Percentiles rank a stretch among this genome's conserved stretches.
Conservation (phyloP, 163 green algal genomes). For the Scenedesmus sp. region DNA sequence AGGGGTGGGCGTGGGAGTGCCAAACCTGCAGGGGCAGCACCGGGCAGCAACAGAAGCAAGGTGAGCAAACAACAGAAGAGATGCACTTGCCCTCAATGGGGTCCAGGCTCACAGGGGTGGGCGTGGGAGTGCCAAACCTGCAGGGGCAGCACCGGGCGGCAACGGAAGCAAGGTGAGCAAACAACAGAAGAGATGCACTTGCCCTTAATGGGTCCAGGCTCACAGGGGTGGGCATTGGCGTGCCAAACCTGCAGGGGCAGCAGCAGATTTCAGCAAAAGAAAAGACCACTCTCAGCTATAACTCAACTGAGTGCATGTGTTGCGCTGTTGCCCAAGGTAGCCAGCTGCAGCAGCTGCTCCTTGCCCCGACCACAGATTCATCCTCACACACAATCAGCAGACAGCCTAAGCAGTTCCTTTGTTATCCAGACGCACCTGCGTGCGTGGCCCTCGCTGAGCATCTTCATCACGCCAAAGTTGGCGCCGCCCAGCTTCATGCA, state of each 20-base stretch:
- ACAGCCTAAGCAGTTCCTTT: too few relatives aligned
- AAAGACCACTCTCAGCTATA: too few relatives aligned
- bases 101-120: slow-evolving; percentile 70
- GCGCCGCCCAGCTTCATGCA: slow-evolving; percentile 60
- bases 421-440: slow-evolving; percentile 39
- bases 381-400: too few relatives aligned
- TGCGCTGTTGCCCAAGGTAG: too few relatives aligned
- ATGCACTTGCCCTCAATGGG: background rate
- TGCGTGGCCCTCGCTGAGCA: slow-evolving; percentile 76
- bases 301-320: too few relatives aligned
- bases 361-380: too few relatives aligned
- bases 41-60: background rate
- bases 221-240: slow-evolving; percentile 71
- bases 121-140: slow-evolving; percentile 70
- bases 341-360: too few relatives aligned
- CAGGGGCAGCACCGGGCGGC: background rate
- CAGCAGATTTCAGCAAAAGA: too few relatives aligned
- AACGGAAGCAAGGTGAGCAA: background rate
- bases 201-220: slow-evolving; percentile 48
- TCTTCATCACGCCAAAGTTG: slow-evolving; percentile 74
- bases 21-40: slow-evolving; percentile 59
- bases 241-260: slow-evolving; percentile 60
- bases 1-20: slow-evolving; percentile 67
- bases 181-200: background rate
- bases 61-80: background rate